A percentile compares a stretch with the other conserved stretches of the same genome.
phyloP scores from a whole-genome alignment of 2,329 filamentous ascomycete species.

The Ceratocystis albifundus region DNA sequence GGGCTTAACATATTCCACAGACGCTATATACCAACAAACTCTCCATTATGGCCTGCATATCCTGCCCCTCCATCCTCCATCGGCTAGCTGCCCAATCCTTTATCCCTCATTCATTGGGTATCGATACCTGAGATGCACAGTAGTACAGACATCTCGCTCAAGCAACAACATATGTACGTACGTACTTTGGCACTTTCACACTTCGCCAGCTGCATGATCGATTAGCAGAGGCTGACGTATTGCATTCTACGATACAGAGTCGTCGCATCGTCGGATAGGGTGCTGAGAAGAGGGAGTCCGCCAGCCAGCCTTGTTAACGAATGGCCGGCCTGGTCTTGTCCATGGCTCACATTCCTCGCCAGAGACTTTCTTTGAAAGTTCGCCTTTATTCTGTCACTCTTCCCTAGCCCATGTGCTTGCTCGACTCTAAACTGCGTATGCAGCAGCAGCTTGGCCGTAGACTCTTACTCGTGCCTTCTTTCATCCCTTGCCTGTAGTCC shows the following conservation, averaged over 20 bases:
- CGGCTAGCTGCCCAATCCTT: neutral
- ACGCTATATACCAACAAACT: no score
- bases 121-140: neutral
- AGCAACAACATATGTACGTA: neutral
- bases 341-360: neutral
- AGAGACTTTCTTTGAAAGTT: neutral
- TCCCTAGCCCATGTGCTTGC: constrained; percentile 2
- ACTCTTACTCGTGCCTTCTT: neutral
- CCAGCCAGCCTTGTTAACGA: neutral
- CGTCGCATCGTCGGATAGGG: neutral
- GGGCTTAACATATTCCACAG: no score
- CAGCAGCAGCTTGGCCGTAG: neutral
- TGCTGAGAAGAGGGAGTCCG: neutral
- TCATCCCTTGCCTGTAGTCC: neutral
- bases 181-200: neutral
- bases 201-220: neutral
- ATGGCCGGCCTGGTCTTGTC: neutral
- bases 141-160: neutral
- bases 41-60: neutral
- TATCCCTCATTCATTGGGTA: neutral
- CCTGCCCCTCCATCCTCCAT: neutral
- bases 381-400: neutral
- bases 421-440: neutral
- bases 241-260: neutral
- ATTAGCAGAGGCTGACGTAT: neutral